Base-by-base conservation (phyloP, 305 asterid genomes). In the Plantago lanceolata region DNA sequence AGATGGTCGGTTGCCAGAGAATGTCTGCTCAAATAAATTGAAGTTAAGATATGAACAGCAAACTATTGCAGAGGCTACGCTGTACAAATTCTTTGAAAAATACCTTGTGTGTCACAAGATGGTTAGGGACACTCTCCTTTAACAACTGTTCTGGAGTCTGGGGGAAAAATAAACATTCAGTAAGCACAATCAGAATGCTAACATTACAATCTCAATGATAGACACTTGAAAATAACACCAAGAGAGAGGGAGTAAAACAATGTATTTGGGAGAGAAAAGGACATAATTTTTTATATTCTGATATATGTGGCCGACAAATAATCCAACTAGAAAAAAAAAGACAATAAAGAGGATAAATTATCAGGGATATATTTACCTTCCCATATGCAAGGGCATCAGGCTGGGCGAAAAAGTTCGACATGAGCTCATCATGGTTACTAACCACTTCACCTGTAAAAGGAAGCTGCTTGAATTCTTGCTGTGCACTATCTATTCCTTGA, bases 401-500 rank as follows among this genome's bases (percentile, higher is more conserved):
- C 84, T 93, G 99, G 52, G 97, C 99, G 79, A 90, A 93, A 85
- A 93, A 93, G 92, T 93, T 93, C 0, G 96, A 93, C 99, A 93
- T 93, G 76, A 93, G 97, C 79, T 93, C 97, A 71, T 93, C 97
- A 49, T 93, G 99, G 86, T 93, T 90, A 63, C 83, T 83, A 65
- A 90, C 99, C 70, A 85, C 67, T 81, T 93, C 97, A 79, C 86
- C 99, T 93, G 86, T 56, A 80, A 73, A 84, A 52, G 65, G 71
- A 74, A 71, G 62, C 54, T 37, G 47, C 44, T 57, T 24, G 61
- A 65, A 51, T 62, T 40, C 67, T 68, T 67, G 15, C 65, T 18
- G 24, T 57, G 64, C 43, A 61, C 49, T 19, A 59, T 28, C 16
- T 50, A 59, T 35, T 21, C 45, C 65, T 63, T 47, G 43, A 18